Evolutionary conservation across 163 green algal species (phyloP).

Genomic region (Scenedesmus sp.): DNA sequence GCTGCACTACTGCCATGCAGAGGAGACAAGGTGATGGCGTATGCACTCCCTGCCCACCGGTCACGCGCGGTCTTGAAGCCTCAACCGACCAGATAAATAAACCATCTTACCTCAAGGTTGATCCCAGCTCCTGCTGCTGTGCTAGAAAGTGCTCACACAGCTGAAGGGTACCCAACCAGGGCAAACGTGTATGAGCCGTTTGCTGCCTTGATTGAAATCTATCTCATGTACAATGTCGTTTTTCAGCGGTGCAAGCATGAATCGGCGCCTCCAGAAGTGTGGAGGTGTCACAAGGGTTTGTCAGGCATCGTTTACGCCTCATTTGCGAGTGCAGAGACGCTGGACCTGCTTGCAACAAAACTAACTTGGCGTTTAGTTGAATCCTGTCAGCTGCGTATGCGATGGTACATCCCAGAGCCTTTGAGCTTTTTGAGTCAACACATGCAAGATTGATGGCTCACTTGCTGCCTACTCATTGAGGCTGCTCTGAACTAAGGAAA

Average conservation of each 20-base stretch:
- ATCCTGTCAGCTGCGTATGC: no score
- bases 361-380: no score
- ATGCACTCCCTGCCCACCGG: neutral
- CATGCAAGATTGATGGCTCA: neutral
- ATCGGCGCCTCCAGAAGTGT: neutral
- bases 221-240: no score
- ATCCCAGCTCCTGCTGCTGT: neutral
- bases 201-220: no score
- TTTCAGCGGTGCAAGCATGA: no score
- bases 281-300: neutral
- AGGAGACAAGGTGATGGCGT: neutral
- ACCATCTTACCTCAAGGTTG: neutral
- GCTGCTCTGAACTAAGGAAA: neutral
- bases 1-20: neutral
- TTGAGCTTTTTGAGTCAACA: no score
- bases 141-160: neutral
- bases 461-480: neutral
- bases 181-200: no score
- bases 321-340: neutral
- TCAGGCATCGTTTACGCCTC: neutral
- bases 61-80: neutral
- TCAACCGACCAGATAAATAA: neutral
- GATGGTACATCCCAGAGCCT: no score
- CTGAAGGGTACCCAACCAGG: neutral
- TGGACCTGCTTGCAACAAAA: no score